Conservation (phyloP, 208 protist genomes). For the Acanthamoeba healyi region DNA sequence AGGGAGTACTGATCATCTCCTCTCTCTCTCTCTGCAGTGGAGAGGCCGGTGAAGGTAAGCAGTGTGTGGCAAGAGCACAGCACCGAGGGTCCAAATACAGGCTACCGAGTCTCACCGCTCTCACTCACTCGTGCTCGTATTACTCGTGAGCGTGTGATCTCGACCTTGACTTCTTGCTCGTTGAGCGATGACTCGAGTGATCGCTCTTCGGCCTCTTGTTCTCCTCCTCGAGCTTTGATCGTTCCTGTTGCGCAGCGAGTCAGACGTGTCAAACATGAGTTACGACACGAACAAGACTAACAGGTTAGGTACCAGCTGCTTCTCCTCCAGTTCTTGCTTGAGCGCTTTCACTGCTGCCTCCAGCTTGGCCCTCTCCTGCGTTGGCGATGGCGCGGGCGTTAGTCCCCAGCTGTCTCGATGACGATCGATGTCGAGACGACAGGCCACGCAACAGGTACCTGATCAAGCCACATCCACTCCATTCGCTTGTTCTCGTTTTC, state of each 20-base stretch:
- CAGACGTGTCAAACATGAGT: not conserved
- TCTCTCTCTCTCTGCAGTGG: too few species aligned
- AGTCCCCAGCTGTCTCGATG: not conserved
- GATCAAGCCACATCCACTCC: conserved; percentile 51
- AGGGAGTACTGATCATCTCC: too few species aligned
- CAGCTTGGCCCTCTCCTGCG: conserved; percentile 31
- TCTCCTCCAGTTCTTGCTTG: not conserved
- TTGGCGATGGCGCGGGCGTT: not conserved
- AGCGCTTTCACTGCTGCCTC: not conserved
- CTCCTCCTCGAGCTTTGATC: conserved; percentile 8
- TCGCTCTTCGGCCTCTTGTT: not conserved
- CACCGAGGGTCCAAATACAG: too few species aligned
- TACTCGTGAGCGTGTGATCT: not conserved
- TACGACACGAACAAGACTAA: not conserved
- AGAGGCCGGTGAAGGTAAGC: too few species aligned
- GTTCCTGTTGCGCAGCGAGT: too few species aligned
- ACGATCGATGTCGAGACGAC: not conserved
- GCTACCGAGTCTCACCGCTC: too few species aligned
- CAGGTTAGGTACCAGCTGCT: not conserved
- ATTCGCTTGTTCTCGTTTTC: conserved; percentile 45
- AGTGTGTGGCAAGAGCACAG: too few species aligned
- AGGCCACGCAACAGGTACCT: not conserved
- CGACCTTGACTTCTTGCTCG: not conserved
- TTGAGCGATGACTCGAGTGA: not conserved
- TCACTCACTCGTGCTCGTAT: too few species aligned